Evolutionary conservation across 345 rosid species (phyloP).

Genomic region (Lumnitzera littorea): DNA sequence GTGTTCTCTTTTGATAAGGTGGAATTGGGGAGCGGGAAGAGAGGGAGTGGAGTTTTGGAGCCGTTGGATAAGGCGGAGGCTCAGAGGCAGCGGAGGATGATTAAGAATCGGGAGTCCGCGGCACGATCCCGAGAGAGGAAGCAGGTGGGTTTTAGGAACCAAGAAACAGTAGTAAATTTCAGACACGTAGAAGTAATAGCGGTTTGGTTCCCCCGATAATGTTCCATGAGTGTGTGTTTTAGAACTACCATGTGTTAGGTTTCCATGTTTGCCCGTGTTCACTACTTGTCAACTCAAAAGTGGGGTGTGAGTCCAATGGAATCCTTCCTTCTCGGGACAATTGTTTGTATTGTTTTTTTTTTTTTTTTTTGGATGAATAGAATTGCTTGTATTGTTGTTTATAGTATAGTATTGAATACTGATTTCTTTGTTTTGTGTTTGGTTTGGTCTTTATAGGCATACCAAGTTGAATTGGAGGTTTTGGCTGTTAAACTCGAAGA

Average conservation of each 20-base stretch:
- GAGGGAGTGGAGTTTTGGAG: slow-evolving; percentile 61
- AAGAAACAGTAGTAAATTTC: no score
- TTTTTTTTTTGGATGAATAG: no score
- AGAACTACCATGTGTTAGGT: no score
- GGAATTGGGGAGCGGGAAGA: slow-evolving; percentile 45
- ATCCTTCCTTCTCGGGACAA: no score
- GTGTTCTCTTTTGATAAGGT: slow-evolving; percentile 44
- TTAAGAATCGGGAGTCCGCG: slow-evolving; percentile 95
- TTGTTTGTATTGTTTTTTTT: background rate
- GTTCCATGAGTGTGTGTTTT: no score
- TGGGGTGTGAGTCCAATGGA: no score
- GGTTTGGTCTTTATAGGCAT: slow-evolving; percentile 40
- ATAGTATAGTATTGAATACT: background rate
- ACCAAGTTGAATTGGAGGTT: slow-evolving; percentile 80
- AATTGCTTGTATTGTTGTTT: background rate
- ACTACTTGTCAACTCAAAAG: no score
- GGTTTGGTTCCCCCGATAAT: background rate
- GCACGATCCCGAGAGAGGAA: slow-evolving; percentile 96
- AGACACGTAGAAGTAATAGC: background rate
- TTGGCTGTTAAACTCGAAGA: slow-evolving; percentile 65
- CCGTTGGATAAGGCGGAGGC: slow-evolving; percentile 78
- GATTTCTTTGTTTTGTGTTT: background rate
- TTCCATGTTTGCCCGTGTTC: no score
- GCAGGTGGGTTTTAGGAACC: slow-evolving; percentile 32
- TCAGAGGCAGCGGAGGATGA: slow-evolving; percentile 96